A percentile compares a stretch with the other conserved stretches of the same genome.
These are phyloP conservation scores for Haplosporangium sp. DNA, from an alignment of 371 early-diverging fungal species.

Conservation along the genomic window DNA sequence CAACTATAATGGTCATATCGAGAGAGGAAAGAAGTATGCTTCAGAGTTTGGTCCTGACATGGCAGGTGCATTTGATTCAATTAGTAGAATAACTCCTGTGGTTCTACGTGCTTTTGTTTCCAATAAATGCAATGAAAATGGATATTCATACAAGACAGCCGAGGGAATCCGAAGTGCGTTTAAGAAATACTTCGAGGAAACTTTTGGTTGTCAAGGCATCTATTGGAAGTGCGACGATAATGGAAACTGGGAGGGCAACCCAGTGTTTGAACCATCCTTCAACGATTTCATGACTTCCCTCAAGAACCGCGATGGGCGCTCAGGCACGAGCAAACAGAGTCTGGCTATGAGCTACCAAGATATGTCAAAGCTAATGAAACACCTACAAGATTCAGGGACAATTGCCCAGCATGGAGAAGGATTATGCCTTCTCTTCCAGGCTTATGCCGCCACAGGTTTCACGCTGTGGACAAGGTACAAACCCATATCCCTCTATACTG, in stretches of 20 bases:
- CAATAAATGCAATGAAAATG: not conserved
- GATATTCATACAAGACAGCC: conserved; percentile 10
- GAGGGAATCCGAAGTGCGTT: conserved; percentile 15
- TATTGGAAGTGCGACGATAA: conserved; percentile 4
- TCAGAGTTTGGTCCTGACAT: not conserved
- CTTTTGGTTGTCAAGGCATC: conserved; percentile 5
- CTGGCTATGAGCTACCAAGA: conserved; percentile 4
- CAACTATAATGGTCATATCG: conserved; percentile 7
- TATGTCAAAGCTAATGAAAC: not conserved
- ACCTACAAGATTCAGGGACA: conserved; percentile 1
- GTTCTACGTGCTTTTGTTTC: conserved; percentile 13
- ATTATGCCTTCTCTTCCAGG: conserved; percentile 10
- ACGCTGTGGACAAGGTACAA: conserved; percentile 9
- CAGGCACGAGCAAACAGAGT: conserved; percentile 9
- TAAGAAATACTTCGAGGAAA: conserved; percentile 12
- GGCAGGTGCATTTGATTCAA: not conserved
- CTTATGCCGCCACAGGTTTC: conserved; percentile 16
- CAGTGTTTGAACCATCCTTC: conserved; percentile 8
- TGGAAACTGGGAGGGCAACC: conserved; percentile 6
- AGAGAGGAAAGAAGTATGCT: conserved; percentile 7
- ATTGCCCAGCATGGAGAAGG: conserved; percentile 7
- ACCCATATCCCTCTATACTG: not conserved
- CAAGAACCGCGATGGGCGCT: conserved; percentile 9
- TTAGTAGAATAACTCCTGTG: not conserved
- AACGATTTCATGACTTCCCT: conserved; percentile 5